Evolutionary conservation across 2,329 filamentous ascomycete species (phyloP).

Genomic region (Pezicula rhizophila): DNA sequence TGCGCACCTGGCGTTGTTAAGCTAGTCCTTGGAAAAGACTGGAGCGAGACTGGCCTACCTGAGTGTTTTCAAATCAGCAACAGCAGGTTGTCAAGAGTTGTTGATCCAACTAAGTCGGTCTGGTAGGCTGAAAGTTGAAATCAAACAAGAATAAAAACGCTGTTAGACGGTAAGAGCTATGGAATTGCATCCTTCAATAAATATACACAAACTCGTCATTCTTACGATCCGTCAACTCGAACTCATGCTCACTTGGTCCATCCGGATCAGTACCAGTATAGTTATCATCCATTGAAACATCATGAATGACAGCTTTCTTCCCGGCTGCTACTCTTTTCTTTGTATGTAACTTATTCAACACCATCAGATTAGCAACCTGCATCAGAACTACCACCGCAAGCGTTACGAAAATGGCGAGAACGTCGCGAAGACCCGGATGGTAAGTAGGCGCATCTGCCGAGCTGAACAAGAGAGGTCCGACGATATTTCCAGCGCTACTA

Average conservation of each 20-base stretch:
- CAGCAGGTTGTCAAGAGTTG: not conserved
- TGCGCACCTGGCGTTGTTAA: constrained; percentile 38
- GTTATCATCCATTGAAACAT: constrained; percentile 52
- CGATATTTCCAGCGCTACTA: constrained; percentile 57
- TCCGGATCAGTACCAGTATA: constrained; percentile 35
- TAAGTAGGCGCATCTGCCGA: constrained; percentile 52
- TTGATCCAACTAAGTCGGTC: not conserved
- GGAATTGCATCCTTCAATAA: constrained; percentile 32
- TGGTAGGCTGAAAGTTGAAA: not conserved
- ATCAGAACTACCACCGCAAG: constrained; percentile 46
- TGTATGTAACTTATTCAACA: constrained; percentile 52
- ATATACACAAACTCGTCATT: constrained; percentile 66
- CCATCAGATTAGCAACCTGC: constrained; percentile 47
- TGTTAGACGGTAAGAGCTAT: no score
- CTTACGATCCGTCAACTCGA: constrained; percentile 58
- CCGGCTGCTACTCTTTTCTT: constrained; percentile 49
- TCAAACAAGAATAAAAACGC: no score
- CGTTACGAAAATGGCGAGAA: constrained; percentile 48
- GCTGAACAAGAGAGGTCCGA: constrained; percentile 59
- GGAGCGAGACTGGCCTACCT: constrained; percentile 32
- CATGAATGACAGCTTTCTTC: constrained; percentile 52
- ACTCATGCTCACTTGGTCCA: constrained; percentile 42
- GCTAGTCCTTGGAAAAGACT: constrained; percentile 32
- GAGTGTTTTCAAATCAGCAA: constrained; percentile 28
- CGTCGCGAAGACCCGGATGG: constrained; percentile 47